phyloP scores from a whole-genome alignment of 805 yeast species.

The Kodamaea lidongshanica region DNA sequence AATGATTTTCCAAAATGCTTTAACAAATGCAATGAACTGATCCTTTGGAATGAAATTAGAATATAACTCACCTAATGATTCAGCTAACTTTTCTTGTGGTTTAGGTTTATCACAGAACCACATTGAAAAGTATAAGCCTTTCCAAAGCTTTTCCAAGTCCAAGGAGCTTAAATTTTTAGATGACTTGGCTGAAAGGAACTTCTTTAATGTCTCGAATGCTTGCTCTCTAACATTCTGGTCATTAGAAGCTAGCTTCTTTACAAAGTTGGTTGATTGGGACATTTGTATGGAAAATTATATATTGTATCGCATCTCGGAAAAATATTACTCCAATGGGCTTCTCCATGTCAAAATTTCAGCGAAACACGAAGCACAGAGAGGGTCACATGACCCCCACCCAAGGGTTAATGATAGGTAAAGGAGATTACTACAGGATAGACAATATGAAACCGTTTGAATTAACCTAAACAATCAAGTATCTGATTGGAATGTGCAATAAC shows the following conservation, averaged over 20 bases:
- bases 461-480: constrained; percentile 81
- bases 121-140: constrained; percentile 91
- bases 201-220: constrained; percentile 60
- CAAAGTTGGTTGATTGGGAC: constrained; percentile 47
- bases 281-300: too few species aligned
- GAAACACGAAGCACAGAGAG: too few species aligned
- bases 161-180: constrained; percentile 37
- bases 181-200: constrained; percentile 42
- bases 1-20: constrained; percentile 78
- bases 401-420: too few species aligned
- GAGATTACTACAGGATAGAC: too few species aligned
- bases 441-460: too few species aligned
- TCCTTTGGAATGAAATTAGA: constrained; percentile 37
- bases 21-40: constrained; percentile 47
- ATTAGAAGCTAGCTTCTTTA: constrained; percentile 79
- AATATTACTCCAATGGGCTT: too few species aligned
- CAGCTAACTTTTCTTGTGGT: constrained; percentile 83
- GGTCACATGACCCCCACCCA: too few species aligned
- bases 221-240: constrained; percentile 68
- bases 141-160: constrained; percentile 85
- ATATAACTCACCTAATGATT: constrained; percentile 56
- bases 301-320: too few species aligned
- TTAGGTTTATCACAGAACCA: constrained; percentile 94
- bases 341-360: too few species aligned
- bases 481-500: constrained; percentile 90